Evolutionary conservation across 2,329 filamentous ascomycete species (phyloP).

Genomic region (Calycina herbarum): DNA sequence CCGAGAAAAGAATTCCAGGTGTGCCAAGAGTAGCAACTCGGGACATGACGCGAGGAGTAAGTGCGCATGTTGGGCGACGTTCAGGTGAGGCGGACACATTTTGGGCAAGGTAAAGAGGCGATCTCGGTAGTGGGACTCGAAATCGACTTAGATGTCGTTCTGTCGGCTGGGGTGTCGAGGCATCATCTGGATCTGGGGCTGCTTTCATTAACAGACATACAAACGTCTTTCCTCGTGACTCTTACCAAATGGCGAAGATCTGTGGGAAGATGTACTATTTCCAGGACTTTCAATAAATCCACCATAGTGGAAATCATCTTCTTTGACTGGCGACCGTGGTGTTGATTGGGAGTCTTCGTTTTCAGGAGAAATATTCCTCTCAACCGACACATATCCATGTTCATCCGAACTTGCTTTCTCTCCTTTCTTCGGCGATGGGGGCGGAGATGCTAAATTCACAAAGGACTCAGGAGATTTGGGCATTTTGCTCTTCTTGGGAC

Average conservation of each 20-base stretch:
- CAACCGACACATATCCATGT: background rate
- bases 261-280: slow-evolving; percentile 16
- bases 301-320: slow-evolving; percentile 35
- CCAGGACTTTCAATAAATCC: slow-evolving; percentile 31
- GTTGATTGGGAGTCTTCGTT: slow-evolving; percentile 7
- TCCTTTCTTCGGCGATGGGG: background rate
- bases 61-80: slow-evolving; percentile 22
- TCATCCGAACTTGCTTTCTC: slow-evolving; percentile 5
- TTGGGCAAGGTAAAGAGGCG: slow-evolving; percentile 37
- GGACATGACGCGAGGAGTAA: slow-evolving; percentile 31
- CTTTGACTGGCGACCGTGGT: slow-evolving; percentile 23
- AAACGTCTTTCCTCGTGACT: background rate
- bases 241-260: slow-evolving; percentile 27
- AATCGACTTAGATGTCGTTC: slow-evolving; percentile 18
- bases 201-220: background rate
- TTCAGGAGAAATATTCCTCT: slow-evolving; percentile 8
- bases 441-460: background rate
- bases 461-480: slow-evolving; percentile 1
- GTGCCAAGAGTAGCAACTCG: slow-evolving; percentile 30
- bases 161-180: slow-evolving; percentile 31
- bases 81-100: slow-evolving; percentile 37
- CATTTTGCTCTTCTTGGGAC: background rate
- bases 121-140: slow-evolving; percentile 33
- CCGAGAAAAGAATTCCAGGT: slow-evolving; percentile 36
- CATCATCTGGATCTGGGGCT: slow-evolving; percentile 30